Evolutionary conservation across 1,284 basidiomycete species (phyloP).

Genomic region (Irpex sp.): DNA sequence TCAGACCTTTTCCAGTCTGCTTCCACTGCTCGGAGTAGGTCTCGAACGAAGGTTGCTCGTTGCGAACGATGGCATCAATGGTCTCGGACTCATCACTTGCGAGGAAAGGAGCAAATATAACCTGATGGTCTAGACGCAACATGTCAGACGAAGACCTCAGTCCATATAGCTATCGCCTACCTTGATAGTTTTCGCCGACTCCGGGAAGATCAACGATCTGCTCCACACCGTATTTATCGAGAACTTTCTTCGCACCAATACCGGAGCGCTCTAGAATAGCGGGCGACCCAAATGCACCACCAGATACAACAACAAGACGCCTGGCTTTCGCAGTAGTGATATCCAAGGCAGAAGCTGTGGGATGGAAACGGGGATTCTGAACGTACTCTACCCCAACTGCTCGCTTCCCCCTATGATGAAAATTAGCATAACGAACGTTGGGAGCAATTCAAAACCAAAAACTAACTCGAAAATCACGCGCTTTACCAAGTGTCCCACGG

Average conservation of each 20-base stretch:
- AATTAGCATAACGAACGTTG: not conserved
- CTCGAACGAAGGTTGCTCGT: conserved; percentile 18
- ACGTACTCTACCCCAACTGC: conserved; percentile 13
- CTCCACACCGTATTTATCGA: conserved; percentile 15
- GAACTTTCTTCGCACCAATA: conserved; percentile 15
- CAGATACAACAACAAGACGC: conserved; percentile 39
- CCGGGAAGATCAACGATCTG: conserved; percentile 17
- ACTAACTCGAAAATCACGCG: conserved; percentile 14
- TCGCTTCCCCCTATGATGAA: conserved; percentile 1
- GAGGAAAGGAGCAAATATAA: conserved; percentile 13
- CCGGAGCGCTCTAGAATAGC: conserved; percentile 20
- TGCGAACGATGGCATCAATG: conserved; percentile 15
- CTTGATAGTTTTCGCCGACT: conserved; percentile 13
- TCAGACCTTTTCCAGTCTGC: conserved; percentile 37
- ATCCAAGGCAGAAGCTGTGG: conserved; percentile 16
- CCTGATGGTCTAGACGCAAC: conserved; percentile 16
- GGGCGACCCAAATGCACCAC: conserved; percentile 12
- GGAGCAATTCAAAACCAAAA: not conserved
- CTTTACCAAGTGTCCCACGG: conserved; percentile 15
- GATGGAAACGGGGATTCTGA: conserved; percentile 7
- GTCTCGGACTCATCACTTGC: conserved; percentile 18
- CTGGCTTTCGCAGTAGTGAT: conserved; percentile 31
- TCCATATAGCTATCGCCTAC: not conserved
- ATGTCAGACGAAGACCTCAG: not conserved
- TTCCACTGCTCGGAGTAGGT: conserved; percentile 37